Conservation (phyloP, 805 yeast genomes). For the Kazachstania psychrophila region DNA sequence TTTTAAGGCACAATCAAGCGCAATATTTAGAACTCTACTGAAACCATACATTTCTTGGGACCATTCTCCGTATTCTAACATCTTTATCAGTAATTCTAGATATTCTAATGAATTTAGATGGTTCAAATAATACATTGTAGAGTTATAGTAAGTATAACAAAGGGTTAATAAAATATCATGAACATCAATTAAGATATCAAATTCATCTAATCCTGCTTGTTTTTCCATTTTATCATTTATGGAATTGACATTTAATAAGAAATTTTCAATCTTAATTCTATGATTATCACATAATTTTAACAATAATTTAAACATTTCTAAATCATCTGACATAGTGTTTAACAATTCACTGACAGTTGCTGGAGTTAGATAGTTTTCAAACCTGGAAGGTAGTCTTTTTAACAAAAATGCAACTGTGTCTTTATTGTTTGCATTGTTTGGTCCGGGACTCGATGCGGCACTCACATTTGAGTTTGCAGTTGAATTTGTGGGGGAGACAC, state of each 20-base stretch:
- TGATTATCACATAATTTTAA: slow-evolving; percentile 14
- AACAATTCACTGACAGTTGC: slow-evolving; percentile 7
- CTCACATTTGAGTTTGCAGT: neutral
- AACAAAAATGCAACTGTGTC: slow-evolving; percentile 13
- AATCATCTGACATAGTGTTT: slow-evolving; percentile 10
- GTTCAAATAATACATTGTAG: slow-evolving; percentile 18
- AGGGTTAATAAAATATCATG: slow-evolving; percentile 19
- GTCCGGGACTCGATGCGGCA: neutral
- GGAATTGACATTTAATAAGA: slow-evolving; percentile 6
- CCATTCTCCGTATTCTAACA: slow-evolving; percentile 23
- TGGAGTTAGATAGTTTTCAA: slow-evolving; percentile 10
- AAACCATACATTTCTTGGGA: slow-evolving; percentile 20
- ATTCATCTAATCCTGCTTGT: slow-evolving; percentile 6
- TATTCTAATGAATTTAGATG: slow-evolving; percentile 12
- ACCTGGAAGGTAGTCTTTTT: slow-evolving; percentile 13
- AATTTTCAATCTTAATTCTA: slow-evolving; percentile 9
- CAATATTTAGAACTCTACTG: slow-evolving; percentile 20
- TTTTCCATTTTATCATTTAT: neutral
- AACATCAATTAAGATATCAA: slow-evolving; percentile 11
- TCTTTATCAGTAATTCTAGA: slow-evolving; percentile 20
- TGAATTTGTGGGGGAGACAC: neutral
- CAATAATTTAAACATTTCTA: slow-evolving; percentile 15
- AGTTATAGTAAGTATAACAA: slow-evolving; percentile 19
- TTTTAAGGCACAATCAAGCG: slow-evolving; percentile 17
- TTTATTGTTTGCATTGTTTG: slow-evolving; percentile 7